These are phyloP conservation scores for Sonneratia caseolaris DNA, from an alignment of 345 rosid genomes.

Conservation along the genomic window DNA sequence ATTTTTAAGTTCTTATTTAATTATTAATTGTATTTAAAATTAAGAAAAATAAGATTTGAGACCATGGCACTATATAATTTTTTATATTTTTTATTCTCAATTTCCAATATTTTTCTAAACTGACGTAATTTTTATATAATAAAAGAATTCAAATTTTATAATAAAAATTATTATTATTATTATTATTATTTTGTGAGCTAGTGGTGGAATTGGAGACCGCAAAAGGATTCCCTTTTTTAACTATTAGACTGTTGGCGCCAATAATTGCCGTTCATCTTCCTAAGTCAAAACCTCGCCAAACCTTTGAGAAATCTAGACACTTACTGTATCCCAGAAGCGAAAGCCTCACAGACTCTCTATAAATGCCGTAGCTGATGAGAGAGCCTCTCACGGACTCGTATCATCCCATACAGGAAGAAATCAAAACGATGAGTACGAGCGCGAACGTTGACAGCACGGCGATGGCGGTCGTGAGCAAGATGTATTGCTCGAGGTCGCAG, in stretches of 20 bases:
- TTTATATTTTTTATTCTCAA: no score
- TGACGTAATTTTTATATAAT: no score
- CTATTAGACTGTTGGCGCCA: background rate
- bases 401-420: background rate
- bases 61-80: no score
- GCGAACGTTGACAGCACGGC: background rate
- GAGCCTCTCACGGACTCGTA: background rate
- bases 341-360: background rate
- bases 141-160: no score
- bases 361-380: background rate
- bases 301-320: slow-evolving; percentile 5
- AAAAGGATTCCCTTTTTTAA: background rate
- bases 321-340: background rate
- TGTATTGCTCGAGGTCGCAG: slow-evolving; percentile 49
- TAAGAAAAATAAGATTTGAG: no score
- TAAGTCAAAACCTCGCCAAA: slow-evolving; percentile 21
- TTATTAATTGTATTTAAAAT: no score
- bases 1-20: no score
- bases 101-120: no score
- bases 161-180: no score
- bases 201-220: no score
- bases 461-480: slow-evolving; percentile 48
- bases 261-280: background rate
- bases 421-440: slow-evolving; percentile 9
- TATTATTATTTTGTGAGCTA: no score